Evolutionary conservation across 257 asterid species (phyloP).

Genomic region (Solanum medicagineum): DNA sequence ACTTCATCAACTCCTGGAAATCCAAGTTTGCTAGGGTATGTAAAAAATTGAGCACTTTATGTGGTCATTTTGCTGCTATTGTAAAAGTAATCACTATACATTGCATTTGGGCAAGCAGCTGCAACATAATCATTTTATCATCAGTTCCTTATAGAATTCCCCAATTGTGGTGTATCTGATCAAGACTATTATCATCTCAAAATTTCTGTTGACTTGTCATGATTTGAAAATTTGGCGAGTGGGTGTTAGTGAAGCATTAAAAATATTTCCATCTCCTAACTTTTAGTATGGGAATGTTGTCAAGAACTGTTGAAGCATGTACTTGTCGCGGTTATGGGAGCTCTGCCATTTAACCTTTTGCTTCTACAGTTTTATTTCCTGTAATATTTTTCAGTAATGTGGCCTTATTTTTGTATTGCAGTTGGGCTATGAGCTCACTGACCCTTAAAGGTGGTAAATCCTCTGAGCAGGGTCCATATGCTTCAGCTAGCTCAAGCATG

Average conservation of each 20-base stretch:
- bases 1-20: slow-evolving; percentile 72
- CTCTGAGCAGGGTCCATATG: slow-evolving; percentile 46
- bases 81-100: background rate
- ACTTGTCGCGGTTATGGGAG: background rate
- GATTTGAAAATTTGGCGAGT: background rate
- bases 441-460: slow-evolving; percentile 74
- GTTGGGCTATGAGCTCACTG: slow-evolving; percentile 99
- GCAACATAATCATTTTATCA: background rate
- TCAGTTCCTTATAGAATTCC: background rate
- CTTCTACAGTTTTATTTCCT: background rate
- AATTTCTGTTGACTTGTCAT: background rate
- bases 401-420: slow-evolving; percentile 23
- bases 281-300: background rate
- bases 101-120: background rate
- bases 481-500: slow-evolving; percentile 46
- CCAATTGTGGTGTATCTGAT: background rate
- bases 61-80: background rate
- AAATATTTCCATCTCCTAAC: background rate
- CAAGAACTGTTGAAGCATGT: background rate
- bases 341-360: background rate
- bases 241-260: background rate
- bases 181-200: background rate
- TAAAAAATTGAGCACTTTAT: background rate
- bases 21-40: slow-evolving; percentile 94
- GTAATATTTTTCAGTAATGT: background rate